These are phyloP conservation scores for Quercus ilex DNA, from an alignment of 306 rosid species.

Conservation along the genomic window DNA sequence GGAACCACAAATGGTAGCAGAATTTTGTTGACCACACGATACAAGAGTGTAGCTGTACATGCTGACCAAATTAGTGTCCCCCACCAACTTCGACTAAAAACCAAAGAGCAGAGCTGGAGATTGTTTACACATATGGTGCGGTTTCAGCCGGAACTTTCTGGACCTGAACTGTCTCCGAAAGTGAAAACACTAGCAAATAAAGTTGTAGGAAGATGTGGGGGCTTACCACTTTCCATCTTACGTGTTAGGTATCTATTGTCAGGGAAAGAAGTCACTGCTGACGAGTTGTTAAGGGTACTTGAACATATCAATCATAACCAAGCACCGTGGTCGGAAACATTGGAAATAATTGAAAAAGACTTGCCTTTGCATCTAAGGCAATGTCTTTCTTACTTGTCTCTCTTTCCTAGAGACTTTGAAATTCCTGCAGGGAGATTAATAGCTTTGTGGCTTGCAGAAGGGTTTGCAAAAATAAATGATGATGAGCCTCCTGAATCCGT, in stretches of 20 bases:
- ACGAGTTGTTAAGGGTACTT: neutral
- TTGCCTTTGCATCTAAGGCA: no score
- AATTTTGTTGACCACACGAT: conserved; percentile 25
- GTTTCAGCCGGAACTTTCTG: no score
- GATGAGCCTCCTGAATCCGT: no score
- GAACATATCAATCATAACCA: neutral
- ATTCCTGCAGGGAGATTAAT: no score
- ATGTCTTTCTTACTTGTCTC: no score
- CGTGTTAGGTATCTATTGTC: conserved; percentile 7
- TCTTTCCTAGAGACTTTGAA: no score
- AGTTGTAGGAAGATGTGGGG: conserved; percentile 24
- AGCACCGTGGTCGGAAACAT: neutral
- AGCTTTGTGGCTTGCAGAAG: no score
- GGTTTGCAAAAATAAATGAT: no score
- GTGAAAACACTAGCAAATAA: neutral
- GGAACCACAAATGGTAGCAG: conserved; percentile 6
- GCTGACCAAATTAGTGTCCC: neutral
- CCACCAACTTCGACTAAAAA: conserved; percentile 13
- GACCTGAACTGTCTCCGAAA: neutral
- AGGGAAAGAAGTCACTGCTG: neutral
- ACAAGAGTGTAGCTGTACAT: neutral
- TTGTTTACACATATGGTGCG: neutral
- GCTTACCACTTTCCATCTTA: conserved; percentile 18
- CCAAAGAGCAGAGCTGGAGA: conserved; percentile 18
- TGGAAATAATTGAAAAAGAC: no score